Conservation (phyloP, 2,329 filamentous ascomycete genomes). For the Arthroderma sp. region DNA sequence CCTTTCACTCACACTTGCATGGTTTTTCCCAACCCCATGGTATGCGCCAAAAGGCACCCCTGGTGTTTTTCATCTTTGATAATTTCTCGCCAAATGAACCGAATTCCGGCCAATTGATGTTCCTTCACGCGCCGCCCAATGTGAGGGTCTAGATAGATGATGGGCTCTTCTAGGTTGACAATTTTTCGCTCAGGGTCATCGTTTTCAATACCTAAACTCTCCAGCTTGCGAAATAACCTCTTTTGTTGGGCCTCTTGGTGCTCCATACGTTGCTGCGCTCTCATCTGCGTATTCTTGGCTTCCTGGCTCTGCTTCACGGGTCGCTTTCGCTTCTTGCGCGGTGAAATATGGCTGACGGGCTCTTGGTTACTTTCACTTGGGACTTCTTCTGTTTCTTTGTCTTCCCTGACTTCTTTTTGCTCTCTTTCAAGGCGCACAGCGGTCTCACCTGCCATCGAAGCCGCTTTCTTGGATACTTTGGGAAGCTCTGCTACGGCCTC, state of each 20-base stretch:
- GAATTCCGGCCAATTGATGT: constrained; percentile 69
- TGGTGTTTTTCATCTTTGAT: constrained; percentile 49
- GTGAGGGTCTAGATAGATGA: constrained; percentile 43
- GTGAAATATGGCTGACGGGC: constrained; percentile 9
- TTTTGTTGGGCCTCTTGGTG: constrained; percentile 41
- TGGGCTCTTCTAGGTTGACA: constrained; percentile 33
- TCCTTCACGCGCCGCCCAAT: constrained; percentile 57
- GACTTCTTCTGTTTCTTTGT: background rate
- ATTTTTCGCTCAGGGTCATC: constrained; percentile 33
- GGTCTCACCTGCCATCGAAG: too few species aligned
- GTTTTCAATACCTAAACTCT: constrained; percentile 20
- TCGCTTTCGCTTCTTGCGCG: constrained; percentile 35
- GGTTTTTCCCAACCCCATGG: constrained; percentile 86
- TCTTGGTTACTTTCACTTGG: background rate
- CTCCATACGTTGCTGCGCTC: constrained; percentile 40
- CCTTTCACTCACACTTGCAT: constrained; percentile 55
- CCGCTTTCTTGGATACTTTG: background rate
- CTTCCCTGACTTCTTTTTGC: background rate
- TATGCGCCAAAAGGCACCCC: constrained; percentile 73
- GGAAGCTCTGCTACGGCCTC: background rate
- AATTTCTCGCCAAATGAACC: constrained; percentile 80
- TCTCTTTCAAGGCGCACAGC: too few species aligned
- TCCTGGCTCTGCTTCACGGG: constrained; percentile 36
- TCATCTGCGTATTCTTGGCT: constrained; percentile 42
- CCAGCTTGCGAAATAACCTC: constrained; percentile 19